phyloP scores from a whole-genome alignment of 164 flowering plant genomes.

The Protea cynaroides region DNA sequence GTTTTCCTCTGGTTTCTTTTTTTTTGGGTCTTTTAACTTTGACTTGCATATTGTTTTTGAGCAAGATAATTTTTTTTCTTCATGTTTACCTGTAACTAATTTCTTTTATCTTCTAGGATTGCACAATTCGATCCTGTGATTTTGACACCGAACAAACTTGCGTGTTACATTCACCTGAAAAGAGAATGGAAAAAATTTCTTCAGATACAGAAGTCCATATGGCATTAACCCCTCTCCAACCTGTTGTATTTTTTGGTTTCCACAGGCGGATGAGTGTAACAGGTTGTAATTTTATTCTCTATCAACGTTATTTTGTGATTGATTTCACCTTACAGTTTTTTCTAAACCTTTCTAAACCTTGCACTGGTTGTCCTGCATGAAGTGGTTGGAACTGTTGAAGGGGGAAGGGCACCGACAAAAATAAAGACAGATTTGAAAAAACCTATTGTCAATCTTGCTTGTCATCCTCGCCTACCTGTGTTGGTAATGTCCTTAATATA shows the following conservation, averaged over 20 bases:
- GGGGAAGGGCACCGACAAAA: conserved; percentile 92
- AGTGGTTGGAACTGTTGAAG: conserved; percentile 99
- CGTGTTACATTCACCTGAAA: conserved; percentile 97
- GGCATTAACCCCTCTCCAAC: conserved; percentile 96
- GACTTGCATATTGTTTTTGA: too few species aligned
- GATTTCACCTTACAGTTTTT: conserved; percentile 4
- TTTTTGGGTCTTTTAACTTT: too few species aligned
- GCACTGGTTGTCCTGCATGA: conserved; percentile 21
- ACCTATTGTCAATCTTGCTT: conserved; percentile 93
- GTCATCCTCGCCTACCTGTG: conserved; percentile 97
- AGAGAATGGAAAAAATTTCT: conserved; percentile 73
- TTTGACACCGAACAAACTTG: conserved; percentile 92
- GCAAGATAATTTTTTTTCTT: background rate
- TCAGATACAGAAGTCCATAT: conserved; percentile 93
- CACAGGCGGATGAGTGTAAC: conserved; percentile 96
- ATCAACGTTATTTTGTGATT: background rate
- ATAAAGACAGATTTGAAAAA: conserved; percentile 97
- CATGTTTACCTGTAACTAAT: background rate
- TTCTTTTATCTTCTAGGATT: conserved; percentile 52
- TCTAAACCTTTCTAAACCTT: conserved; percentile 20
- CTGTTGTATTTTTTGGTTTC: conserved; percentile 96
- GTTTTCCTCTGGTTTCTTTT: too few species aligned
- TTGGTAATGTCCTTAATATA: conserved; percentile 44
- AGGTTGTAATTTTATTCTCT: conserved; percentile 39
- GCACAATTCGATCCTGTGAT: conserved; percentile 96